phyloP scores from a whole-genome alignment of 2,329 filamentous ascomycete genomes.

The Aspergillus quadricinctus region DNA sequence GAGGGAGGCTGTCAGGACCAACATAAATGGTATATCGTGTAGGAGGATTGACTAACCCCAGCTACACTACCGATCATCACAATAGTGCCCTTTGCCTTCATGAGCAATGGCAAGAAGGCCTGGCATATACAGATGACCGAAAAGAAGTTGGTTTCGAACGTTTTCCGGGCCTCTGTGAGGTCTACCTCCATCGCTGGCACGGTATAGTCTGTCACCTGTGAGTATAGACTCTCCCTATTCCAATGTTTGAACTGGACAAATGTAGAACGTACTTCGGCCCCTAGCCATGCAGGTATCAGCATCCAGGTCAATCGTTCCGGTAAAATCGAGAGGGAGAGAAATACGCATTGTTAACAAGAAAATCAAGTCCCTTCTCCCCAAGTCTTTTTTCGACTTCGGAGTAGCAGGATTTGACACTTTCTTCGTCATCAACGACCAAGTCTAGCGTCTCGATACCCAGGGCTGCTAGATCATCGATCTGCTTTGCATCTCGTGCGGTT shows the following conservation, averaged over 20 bases:
- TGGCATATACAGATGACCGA: slow-evolving; percentile 56
- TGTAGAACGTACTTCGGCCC: slow-evolving; percentile 27
- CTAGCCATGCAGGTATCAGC: slow-evolving; percentile 12
- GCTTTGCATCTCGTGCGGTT: slow-evolving; percentile 50
- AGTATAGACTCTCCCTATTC: not conserved
- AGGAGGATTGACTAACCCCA: slow-evolving; percentile 22
- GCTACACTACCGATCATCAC: slow-evolving; percentile 44
- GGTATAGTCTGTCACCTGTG: slow-evolving; percentile 45
- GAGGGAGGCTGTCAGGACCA: not conserved
- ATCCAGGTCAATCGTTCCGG: not conserved
- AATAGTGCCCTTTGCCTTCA: slow-evolving; percentile 42
- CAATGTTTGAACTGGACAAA: not conserved
- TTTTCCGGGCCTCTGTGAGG: slow-evolving; percentile 42
- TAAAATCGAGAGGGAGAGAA: slow-evolving; percentile 1
- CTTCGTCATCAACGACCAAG: slow-evolving; percentile 49
- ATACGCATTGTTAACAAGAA: slow-evolving; percentile 56
- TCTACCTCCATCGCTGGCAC: slow-evolving; percentile 55
- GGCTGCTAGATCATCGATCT: slow-evolving; percentile 47
- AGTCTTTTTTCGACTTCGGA: slow-evolving; percentile 45
- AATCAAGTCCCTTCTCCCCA: slow-evolving; percentile 48
- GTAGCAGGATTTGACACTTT: slow-evolving; percentile 47
- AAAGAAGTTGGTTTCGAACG: slow-evolving; percentile 55
- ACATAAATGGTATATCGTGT: not conserved
- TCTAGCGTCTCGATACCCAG: slow-evolving; percentile 52
- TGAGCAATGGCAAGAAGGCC: slow-evolving; percentile 52